These are phyloP conservation scores for Maudiozyma pseudohumilis DNA, from an alignment of 805 yeast species.

Conservation along the genomic window DNA sequence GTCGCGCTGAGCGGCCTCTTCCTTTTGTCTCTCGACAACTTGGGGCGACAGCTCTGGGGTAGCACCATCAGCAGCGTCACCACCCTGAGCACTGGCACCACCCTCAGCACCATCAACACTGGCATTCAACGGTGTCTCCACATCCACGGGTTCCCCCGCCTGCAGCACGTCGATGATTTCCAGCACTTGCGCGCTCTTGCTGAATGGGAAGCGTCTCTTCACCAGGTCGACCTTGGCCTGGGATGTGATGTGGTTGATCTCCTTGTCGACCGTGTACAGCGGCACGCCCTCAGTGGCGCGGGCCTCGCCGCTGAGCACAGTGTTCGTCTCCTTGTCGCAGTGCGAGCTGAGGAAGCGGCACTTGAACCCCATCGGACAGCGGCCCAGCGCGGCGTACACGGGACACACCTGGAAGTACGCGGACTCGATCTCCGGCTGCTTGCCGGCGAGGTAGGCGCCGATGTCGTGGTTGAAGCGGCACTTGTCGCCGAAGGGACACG, in stretches of 20 bases:
- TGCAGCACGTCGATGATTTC: conserved; percentile 54
- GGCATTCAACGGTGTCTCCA: conserved; percentile 3
- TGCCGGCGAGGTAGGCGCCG: conserved; percentile 48
- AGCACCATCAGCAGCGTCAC: not conserved
- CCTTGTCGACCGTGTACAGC: conserved; percentile 35
- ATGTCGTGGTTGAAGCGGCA: conserved; percentile 78
- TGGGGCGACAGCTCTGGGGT: conserved; percentile 8
- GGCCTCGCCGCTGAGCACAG: conserved; percentile 3
- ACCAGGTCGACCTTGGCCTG: conserved; percentile 30
- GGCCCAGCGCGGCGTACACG: conserved; percentile 69
- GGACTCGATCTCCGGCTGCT: conserved; percentile 66
- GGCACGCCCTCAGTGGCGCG: conserved; percentile 29
- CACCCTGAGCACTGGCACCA: not conserved
- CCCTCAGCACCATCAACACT: too few species aligned
- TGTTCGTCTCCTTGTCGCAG: conserved; percentile 36
- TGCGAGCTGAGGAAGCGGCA: conserved; percentile 87
- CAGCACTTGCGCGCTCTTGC: conserved; percentile 45
- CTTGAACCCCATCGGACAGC: conserved; percentile 85
- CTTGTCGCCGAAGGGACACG: conserved; percentile 57
- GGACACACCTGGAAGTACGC: conserved; percentile 48
- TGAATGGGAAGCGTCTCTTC: conserved; percentile 50
- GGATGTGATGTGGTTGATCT: conserved; percentile 51
- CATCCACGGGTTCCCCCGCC: conserved; percentile 22
- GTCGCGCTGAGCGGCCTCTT: conserved; percentile 26
- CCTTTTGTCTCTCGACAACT: conserved; percentile 19